Evolutionary conservation across 768 basidiomycete genomes (phyloP), one percentile per base, ranked within the genome.

Genomic region (Boletus reticulatus): DNA sequence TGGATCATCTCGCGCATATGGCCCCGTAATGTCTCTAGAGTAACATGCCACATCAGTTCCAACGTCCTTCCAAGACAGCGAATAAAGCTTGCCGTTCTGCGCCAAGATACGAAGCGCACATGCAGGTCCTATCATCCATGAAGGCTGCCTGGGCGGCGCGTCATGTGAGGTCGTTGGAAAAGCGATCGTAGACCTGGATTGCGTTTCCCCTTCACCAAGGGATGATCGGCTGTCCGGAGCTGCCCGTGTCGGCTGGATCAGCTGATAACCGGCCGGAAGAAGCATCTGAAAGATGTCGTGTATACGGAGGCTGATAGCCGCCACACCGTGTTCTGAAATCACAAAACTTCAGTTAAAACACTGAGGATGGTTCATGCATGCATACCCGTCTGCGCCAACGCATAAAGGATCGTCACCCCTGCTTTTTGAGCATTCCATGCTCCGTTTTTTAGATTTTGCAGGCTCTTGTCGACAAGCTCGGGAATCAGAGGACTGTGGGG

Each of bases 341-440:
- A 42, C n/a, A 13, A 19, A 17, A 32, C 4, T 4, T 39, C 38
- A 20, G 44, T 31, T 6, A 20, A 22, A 20, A 11, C 9, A 1
- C 31, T 2, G 11, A 42, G 5, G 13, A 19, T 20, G 7, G 8
- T 12, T 14, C 19, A 10, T 13, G n/a, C 32, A 17, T 10, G 1
- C 53, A 17, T 57, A 65, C 66, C 41, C 0, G 66, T 67, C 42
- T 50, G 61, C 34, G 61, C 58, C 50, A 67, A 42, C 6, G 66
- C 60, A 12, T 55, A 65, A 11, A 67, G 64, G 12, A 68, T 63
- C 9, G 44, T 57, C 39, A 65, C 61, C 2, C 63, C 66, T 17
- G 63, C 64, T 24, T 67, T 67, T 53, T 65, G 66, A 7, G 5
- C 19, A 31, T 57, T 57, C 66, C 66, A 67, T 11, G 7, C 27